Evolutionary conservation across 2,329 filamentous ascomycete genomes (phyloP).

Genomic region (Chaetomiaceae sp.): DNA sequence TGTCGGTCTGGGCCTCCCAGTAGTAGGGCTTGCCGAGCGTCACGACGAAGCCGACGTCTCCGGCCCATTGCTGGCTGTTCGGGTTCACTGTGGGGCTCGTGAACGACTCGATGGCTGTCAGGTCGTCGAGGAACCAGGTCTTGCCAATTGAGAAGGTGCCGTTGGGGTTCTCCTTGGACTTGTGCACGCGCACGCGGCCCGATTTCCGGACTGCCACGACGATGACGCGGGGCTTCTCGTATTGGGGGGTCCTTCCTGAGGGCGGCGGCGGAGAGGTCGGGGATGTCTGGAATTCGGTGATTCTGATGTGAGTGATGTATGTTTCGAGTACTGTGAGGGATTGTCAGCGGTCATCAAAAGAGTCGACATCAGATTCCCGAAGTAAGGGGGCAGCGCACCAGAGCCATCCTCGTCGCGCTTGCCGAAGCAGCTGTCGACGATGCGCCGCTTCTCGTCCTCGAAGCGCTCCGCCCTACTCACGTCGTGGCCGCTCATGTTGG

Average conservation of each 20-base stretch:
- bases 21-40: conserved; percentile 93
- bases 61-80: conserved; percentile 68
- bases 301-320: conserved; percentile 94
- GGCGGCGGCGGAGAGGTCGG: conserved; percentile 81
- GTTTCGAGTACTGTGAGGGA: conserved; percentile 65
- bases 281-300: conserved; percentile 78
- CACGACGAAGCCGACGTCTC: conserved; percentile 77
- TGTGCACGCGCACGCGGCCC: conserved; percentile 89
- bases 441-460: conserved; percentile 92
- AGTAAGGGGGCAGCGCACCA: conserved; percentile 46
- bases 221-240: conserved; percentile 85
- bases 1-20: conserved; percentile 87
- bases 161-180: conserved; percentile 91
- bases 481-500: conserved; percentile 33
- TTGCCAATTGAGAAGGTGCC: conserved; percentile 96
- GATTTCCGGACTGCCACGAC: conserved; percentile 91
- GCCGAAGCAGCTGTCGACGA: conserved; percentile 88
- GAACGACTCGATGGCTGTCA: conserved; percentile 77
- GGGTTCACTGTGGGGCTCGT: conserved; percentile 53
- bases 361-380: conserved; percentile 4
- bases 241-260: conserved; percentile 58
- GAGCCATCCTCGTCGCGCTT: conserved; percentile 85
- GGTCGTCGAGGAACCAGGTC: conserved; percentile 93
- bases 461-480: conserved; percentile 68
- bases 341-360: conserved; percentile 7